These are phyloP conservation scores for Cryphonectria radicalis DNA, from an alignment of 2,329 filamentous ascomycete genomes.

Conservation along the genomic window DNA sequence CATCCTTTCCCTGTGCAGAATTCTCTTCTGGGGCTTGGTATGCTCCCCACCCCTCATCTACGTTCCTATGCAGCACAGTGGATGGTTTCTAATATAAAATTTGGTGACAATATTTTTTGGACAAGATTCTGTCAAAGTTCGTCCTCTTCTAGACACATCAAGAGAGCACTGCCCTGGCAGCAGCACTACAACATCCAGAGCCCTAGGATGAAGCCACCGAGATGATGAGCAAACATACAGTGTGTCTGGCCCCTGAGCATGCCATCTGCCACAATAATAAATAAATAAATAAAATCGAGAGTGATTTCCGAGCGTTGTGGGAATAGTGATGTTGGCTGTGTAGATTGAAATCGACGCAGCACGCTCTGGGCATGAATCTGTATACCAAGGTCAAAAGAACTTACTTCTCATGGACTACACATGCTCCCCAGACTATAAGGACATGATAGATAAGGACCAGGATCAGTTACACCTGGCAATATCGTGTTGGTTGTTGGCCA, in stretches of 20 bases:
- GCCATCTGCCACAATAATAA: neutral
- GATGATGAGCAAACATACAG: neutral
- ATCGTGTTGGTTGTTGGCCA: neutral
- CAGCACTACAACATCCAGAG: neutral
- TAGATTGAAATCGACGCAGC: too few relatives aligned
- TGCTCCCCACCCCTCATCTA: neutral
- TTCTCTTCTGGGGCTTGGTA: neutral
- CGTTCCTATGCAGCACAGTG: too few relatives aligned
- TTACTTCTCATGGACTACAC: too few relatives aligned
- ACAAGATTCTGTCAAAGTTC: neutral
- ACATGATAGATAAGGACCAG: too few relatives aligned
- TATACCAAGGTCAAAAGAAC: too few relatives aligned
- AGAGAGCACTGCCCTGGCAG: neutral
- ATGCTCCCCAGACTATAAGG: too few relatives aligned
- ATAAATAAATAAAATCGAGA: neutral
- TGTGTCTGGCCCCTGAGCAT: neutral
- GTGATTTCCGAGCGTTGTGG: neutral
- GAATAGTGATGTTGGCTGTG: neutral
- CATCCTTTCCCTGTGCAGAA: neutral
- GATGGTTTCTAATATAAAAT: neutral
- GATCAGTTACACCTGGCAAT: neutral
- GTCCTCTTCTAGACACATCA: neutral
- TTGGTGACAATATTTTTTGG: neutral
- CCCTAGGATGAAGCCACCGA: neutral
- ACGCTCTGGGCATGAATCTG: too few relatives aligned